These are phyloP conservation scores for Linderniella brevidens DNA, from an alignment of 257 asterid species.

Conservation along the genomic window DNA sequence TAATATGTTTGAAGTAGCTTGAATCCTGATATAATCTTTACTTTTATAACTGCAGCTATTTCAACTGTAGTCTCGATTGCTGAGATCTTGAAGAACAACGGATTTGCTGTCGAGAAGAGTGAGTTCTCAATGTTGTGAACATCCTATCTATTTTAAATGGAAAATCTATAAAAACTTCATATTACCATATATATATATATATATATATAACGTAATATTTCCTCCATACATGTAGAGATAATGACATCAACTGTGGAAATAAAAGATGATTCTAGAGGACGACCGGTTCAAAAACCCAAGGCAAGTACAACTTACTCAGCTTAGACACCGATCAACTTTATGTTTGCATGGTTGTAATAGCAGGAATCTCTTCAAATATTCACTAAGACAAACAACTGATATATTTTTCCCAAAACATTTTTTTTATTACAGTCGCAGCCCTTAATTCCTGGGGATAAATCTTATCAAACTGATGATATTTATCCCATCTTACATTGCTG, in stretches of 20 bases:
- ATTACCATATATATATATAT: too few relatives aligned
- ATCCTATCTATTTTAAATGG: too few relatives aligned
- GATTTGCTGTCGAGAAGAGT: constrained; percentile 88
- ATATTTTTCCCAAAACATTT: background rate
- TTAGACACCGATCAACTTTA: background rate
- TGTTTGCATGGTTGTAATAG: too few relatives aligned
- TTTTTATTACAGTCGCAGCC: background rate
- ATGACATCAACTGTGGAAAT: constrained; percentile 76
- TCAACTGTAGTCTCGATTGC: constrained; percentile 77
- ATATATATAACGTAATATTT: background rate
- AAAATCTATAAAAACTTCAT: too few relatives aligned
- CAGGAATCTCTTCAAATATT: background rate
- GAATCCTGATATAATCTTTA: constrained; percentile 3
- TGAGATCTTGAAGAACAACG: constrained; percentile 77
- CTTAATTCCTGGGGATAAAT: background rate
- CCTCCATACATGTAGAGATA: constrained; percentile 41
- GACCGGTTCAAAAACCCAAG: constrained; percentile 75
- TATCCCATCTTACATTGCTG: background rate
- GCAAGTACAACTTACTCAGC: constrained; percentile 14
- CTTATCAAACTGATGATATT: background rate
- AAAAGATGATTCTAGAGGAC: constrained; percentile 62
- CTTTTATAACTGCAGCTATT: constrained; percentile 41
- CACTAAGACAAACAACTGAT: too few relatives aligned
- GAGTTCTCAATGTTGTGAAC: constrained; percentile 14
- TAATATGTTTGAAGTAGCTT: background rate